Base-by-base conservation (phyloP, 768 basidiomycete species). In the Gymnopilus dilepis region DNA sequence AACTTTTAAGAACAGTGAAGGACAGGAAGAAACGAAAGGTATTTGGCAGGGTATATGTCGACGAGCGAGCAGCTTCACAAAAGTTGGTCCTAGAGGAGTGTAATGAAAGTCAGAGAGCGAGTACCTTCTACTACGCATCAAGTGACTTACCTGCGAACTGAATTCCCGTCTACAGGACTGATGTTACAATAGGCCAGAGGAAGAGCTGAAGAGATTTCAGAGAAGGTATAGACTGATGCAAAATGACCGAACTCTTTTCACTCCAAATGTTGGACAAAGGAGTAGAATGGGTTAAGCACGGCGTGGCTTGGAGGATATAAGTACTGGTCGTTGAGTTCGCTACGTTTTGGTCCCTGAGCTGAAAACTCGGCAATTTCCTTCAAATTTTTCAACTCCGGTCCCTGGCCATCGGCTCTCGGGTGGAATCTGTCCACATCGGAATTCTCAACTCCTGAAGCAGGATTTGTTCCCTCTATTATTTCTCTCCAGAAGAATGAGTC, bases 111-210 rank as follows among this genome's bases (percentile, higher is more conserved):
- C 68, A 70, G 66, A 72, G 63, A 68, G 63, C 31, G 67, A 69
- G 64, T 47, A 48, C 63, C 40, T 62, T 67, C 66, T 45, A 63
- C 69, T 65, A 69, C 69, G 34, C 57, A 63, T 67, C 72, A 48
- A 71, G 59, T n/a, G 60, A 77, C 80, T 56, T 77, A 88, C 89
- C 86, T 85, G 80, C 80, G 76, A 87, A 84, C 84, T 82, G 83
- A 84, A 82, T 87, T 65, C 85, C 86, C 82, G 86, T 89, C 86
- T 87, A 86, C 81, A 83, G 81, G 84, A 83, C 78, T 91, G 90
- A 81, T 92, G 87, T 72, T 93, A 93, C 91, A 93, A 85, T 82
- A 79, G 76, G 83, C 84, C 82, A 79, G 75, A 71, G 77, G 71
- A 75, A 78, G 80, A 83, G 73, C 73, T 72, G 63, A 53, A 51